Conservation (phyloP, 2,329 filamentous ascomycete genomes). For the Ceratocystis variospora region DNA sequence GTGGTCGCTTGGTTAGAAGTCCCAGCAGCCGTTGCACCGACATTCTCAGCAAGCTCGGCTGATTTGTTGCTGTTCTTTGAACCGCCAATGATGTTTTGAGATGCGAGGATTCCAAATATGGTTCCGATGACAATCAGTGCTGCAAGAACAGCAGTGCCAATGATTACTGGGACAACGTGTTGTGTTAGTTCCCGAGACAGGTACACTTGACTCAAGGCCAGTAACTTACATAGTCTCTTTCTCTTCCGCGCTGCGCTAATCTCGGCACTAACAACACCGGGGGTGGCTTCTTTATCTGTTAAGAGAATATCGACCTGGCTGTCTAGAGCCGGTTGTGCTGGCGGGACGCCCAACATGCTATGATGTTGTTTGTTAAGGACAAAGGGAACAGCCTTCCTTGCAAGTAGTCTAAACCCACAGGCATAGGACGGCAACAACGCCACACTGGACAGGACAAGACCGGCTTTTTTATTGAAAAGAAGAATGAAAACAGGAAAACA, state of each 20-base stretch:
- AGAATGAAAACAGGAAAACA: neutral
- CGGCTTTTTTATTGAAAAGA: neutral
- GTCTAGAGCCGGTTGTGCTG: neutral
- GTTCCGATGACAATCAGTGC: conserved; percentile 10
- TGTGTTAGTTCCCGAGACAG: neutral
- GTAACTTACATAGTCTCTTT: conserved; percentile 3
- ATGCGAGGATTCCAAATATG: conserved; percentile 16
- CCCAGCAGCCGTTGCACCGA: neutral
- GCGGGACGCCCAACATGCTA: neutral
- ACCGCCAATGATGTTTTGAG: conserved; percentile 12
- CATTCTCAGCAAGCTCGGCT: neutral
- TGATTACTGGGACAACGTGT: neutral
- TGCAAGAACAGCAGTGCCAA: conserved; percentile 10
- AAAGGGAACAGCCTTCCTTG: neutral
- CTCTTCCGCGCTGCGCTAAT: conserved; percentile 1
- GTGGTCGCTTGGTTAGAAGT: neutral
- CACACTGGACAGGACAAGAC: no score
- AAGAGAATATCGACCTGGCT: conserved; percentile 12
- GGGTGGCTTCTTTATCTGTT: neutral
- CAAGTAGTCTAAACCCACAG: no score
- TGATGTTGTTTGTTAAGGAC: neutral
- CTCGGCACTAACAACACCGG: neutral
- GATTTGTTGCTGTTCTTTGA: conserved; percentile 11
- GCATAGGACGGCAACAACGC: no score
- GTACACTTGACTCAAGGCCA: neutral